Conservation (phyloP, 306 rosid genomes). For the Pterocarpus macrocarpus region DNA sequence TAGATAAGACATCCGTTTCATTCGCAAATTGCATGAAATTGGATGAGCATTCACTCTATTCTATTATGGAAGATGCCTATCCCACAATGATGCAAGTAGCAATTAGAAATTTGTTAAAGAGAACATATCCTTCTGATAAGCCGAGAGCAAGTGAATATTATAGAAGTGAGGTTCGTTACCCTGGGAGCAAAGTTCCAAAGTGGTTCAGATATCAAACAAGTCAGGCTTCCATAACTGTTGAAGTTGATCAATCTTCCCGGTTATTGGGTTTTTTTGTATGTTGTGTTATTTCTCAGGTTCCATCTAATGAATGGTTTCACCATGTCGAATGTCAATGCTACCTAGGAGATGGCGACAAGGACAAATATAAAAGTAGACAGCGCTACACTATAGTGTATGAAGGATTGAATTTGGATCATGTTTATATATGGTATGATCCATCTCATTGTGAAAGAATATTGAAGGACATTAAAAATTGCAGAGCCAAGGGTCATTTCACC, state of each 20-base stretch:
- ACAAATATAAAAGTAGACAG: no score
- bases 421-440: not conserved
- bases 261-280: slow-evolving; percentile 9
- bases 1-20: not conserved
- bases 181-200: not conserved
- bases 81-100: not conserved
- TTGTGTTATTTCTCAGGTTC: slow-evolving; percentile 14
- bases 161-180: not conserved
- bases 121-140: not conserved
- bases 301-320: not conserved
- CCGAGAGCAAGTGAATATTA: not conserved
- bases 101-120: no score
- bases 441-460: not conserved
- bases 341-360: not conserved
- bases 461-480: not conserved
- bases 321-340: not conserved
- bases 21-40: not conserved
- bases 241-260: not conserved
- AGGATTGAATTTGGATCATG: not conserved
- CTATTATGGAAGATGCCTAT: not conserved
- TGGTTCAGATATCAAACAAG: not conserved
- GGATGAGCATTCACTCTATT: not conserved
- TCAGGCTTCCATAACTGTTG: slow-evolving; percentile 24
- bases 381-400: no score
- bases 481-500: not conserved